These are phyloP conservation scores for Aureobasidium sp. DNA, from an alignment of 2,329 filamentous ascomycete species.

Conservation along the genomic window DNA sequence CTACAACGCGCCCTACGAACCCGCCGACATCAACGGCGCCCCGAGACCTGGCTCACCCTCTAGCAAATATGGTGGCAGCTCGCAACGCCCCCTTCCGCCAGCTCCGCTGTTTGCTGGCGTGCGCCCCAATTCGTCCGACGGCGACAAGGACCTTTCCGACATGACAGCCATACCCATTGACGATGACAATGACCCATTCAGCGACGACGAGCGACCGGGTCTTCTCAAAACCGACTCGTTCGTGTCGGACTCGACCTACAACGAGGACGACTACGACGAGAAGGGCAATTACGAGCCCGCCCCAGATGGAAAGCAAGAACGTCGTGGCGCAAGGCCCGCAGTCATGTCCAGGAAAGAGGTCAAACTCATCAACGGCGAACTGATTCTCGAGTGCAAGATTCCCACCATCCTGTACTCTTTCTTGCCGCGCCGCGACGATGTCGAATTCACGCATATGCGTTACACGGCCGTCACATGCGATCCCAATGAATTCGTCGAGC, in stretches of 20 bases:
- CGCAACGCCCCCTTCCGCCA: slow-evolving; percentile 76
- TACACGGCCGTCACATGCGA: slow-evolving; percentile 98
- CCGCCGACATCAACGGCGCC: slow-evolving; percentile 77
- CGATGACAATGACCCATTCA: slow-evolving; percentile 63
- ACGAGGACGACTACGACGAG: slow-evolving; percentile 40
- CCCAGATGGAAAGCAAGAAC: slow-evolving; percentile 75
- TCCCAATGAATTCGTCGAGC: slow-evolving; percentile 81
- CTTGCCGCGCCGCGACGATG: slow-evolving; percentile 79
- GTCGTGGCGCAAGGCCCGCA: slow-evolving; percentile 75
- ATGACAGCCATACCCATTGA: slow-evolving; percentile 63
- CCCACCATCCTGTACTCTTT: slow-evolving; percentile 98
- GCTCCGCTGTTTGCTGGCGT: slow-evolving; percentile 70
- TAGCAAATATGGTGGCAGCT: slow-evolving; percentile 79
- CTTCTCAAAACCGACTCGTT: slow-evolving; percentile 56
- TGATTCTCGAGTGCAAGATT: slow-evolving; percentile 97
- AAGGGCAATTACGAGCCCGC: slow-evolving; percentile 76
- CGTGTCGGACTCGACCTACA: slow-evolving; percentile 51
- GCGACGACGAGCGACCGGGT: slow-evolving; percentile 44
- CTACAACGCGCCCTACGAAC: slow-evolving; percentile 67
- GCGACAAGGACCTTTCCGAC: slow-evolving; percentile 39
- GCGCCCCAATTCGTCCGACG: slow-evolving; percentile 36
- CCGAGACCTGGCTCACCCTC: slow-evolving; percentile 86
- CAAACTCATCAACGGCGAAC: slow-evolving; percentile 90
- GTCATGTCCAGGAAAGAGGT: slow-evolving; percentile 93
- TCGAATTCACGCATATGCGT: slow-evolving; percentile 97